Percentiles rank a stretch among this genome's conserved stretches.
Evolutionary conservation across 306 rosid genomes (phyloP).

Genomic region (Erythrophleum fordii): DNA sequence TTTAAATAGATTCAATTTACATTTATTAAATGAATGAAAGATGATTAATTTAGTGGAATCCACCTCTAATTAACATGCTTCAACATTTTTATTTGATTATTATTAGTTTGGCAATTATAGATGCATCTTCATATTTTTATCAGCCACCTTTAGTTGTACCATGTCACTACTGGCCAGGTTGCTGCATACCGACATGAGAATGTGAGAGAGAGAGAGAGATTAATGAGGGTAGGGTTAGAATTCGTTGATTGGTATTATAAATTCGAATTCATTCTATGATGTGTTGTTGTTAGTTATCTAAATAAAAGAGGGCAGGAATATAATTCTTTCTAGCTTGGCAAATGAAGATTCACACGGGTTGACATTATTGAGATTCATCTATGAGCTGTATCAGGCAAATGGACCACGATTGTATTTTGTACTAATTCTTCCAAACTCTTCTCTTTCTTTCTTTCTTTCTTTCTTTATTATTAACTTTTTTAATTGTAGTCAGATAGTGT

Average conservation of each 20-base stretch:
- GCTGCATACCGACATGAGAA: neutral
- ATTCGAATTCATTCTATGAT: neutral
- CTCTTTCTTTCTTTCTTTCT: neutral
- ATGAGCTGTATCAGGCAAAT: slow-evolving; percentile 15
- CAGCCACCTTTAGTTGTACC: slow-evolving; percentile 30
- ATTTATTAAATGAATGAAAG: neutral
- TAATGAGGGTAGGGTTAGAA: neutral
- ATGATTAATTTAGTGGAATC: neutral
- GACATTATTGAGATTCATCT: slow-evolving; percentile 23
- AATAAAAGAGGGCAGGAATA: neutral
- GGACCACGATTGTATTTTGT: neutral
- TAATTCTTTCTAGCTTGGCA: slow-evolving; percentile 25
- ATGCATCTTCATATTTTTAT: neutral
- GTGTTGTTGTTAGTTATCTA: neutral
- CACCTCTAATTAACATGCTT: neutral
- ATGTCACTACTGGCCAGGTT: slow-evolving; percentile 28
- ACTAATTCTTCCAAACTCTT: too few relatives aligned
- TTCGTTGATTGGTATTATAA: neutral
- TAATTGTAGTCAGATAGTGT: neutral
- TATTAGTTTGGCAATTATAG: neutral
- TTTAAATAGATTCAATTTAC: neutral
- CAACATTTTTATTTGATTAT: neutral
- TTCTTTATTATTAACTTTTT: neutral
- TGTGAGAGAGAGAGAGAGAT: slow-evolving; percentile 3
- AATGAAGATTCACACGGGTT: neutral